Evolutionary conservation across 345 rosid genomes (phyloP).

Genomic region (Hibiscus trionum): DNA sequence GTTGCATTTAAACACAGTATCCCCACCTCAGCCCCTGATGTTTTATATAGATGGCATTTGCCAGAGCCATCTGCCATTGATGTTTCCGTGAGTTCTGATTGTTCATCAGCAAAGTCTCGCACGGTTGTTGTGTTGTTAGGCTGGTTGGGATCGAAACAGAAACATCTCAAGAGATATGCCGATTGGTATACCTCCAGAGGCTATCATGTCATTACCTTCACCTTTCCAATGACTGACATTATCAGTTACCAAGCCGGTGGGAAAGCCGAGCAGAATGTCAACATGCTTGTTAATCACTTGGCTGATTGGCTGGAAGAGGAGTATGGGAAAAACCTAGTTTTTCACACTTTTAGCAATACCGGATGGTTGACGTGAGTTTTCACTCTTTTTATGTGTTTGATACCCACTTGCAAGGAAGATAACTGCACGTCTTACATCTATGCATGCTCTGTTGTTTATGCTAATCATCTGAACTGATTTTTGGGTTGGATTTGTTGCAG

Average conservation of each 20-base stretch:
- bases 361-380: slow-evolving; percentile 88
- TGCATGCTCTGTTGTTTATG: background rate
- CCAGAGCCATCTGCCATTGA: slow-evolving; percentile 59
- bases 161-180: slow-evolving; percentile 83
- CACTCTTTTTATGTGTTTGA: background rate
- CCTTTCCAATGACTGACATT: slow-evolving; percentile 79
- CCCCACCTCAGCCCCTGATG: slow-evolving; percentile 42
- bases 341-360: slow-evolving; percentile 97
- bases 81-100: slow-evolving; percentile 42
- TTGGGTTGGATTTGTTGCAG: slow-evolving; percentile 28
- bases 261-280: slow-evolving; percentile 77
- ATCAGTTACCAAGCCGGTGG: slow-evolving; percentile 88
- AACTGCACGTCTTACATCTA: background rate
- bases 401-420: background rate
- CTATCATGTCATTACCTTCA: slow-evolving; percentile 86
- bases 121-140: slow-evolving; percentile 92
- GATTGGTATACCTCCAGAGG: slow-evolving; percentile 95
- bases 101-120: slow-evolving; percentile 55
- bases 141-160: slow-evolving; percentile 98
- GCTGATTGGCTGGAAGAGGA: slow-evolving; percentile 93
- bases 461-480: slow-evolving; percentile 8
- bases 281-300: slow-evolving; percentile 75
- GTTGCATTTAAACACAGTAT: slow-evolving; percentile 18
- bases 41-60: slow-evolving; percentile 84
- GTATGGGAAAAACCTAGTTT: slow-evolving; percentile 67